phyloP scores from a whole-genome alignment of 169 alveolate genomes.

The Perkinsus marinus region DNA sequence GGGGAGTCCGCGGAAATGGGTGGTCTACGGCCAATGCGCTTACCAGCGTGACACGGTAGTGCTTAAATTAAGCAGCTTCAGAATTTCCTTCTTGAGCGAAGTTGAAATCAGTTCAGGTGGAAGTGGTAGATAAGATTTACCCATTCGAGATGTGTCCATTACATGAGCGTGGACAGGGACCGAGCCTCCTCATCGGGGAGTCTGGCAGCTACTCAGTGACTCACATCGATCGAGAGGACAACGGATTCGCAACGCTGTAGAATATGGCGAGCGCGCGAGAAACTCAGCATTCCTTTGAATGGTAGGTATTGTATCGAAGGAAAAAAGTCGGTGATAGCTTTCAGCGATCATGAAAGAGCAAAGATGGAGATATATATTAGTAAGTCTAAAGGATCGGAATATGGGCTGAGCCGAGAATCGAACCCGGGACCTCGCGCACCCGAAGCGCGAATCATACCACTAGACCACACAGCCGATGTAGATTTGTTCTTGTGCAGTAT shows the following conservation, averaged over 20 bases:
- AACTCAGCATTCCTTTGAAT: not conserved
- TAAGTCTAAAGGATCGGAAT: not conserved
- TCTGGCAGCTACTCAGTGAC: not conserved
- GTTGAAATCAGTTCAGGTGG: not conserved
- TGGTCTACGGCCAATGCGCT: not conserved
- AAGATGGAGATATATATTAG: not conserved
- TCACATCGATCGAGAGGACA: not conserved
- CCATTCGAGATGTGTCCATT: not conserved
- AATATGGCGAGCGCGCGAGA: not conserved
- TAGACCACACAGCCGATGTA: not conserved
- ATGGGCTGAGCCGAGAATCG: not conserved
- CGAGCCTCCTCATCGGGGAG: not conserved
- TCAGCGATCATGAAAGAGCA: not conserved
- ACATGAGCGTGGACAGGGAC: not conserved
- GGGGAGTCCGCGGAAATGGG: not conserved
- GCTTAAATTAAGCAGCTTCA: no score
- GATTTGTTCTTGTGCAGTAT: not conserved
- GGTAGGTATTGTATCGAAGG: not conserved
- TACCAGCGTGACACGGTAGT: not conserved
- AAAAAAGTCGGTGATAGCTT: not conserved
- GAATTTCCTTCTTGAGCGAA: not conserved
- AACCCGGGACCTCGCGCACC: conserved; percentile 1
- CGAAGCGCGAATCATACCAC: not conserved
- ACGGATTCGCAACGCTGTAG: not conserved
- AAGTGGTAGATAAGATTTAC: not conserved